phyloP scores from a whole-genome alignment of 2,329 filamentous ascomycete genomes.

The Diaporthe capsici region DNA sequence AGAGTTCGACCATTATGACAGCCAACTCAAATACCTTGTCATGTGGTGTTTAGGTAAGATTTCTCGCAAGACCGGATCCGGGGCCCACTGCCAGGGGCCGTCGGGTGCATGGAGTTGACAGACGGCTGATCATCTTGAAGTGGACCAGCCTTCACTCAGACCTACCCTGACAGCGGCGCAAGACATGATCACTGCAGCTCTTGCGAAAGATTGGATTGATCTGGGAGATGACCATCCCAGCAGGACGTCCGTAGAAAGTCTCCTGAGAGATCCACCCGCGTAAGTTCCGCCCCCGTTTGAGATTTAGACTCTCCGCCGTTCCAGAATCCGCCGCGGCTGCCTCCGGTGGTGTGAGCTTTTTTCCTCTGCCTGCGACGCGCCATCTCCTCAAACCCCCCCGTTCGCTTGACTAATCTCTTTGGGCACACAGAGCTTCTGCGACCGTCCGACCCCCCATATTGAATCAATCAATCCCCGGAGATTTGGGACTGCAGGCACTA shows the following conservation, averaged over 20 bases:
- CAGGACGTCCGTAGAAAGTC: background rate
- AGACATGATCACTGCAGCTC: background rate
- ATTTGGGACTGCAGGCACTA: background rate
- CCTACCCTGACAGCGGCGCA: background rate
- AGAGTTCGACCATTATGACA: conserved; percentile 3
- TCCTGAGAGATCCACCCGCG: background rate
- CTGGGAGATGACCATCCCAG: background rate
- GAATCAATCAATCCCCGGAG: conserved; percentile 3
- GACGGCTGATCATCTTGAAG: background rate
- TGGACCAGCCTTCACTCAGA: background rate
- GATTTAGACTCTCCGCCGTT: background rate
- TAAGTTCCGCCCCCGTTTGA: background rate
- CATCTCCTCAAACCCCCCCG: background rate
- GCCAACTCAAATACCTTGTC: background rate
- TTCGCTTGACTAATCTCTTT: background rate
- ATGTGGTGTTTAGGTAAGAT: background rate
- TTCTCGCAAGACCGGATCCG: background rate
- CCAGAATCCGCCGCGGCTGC: background rate
- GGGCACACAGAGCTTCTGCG: background rate
- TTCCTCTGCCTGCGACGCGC: background rate
- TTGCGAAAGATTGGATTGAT: background rate
- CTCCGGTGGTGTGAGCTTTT: background rate
- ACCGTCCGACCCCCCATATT: background rate
- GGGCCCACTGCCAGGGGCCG: background rate
- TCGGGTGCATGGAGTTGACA: background rate